These are phyloP conservation scores for Calonectria pauciramosa DNA, from an alignment of 2,329 filamentous ascomycete species.

Conservation along the genomic window DNA sequence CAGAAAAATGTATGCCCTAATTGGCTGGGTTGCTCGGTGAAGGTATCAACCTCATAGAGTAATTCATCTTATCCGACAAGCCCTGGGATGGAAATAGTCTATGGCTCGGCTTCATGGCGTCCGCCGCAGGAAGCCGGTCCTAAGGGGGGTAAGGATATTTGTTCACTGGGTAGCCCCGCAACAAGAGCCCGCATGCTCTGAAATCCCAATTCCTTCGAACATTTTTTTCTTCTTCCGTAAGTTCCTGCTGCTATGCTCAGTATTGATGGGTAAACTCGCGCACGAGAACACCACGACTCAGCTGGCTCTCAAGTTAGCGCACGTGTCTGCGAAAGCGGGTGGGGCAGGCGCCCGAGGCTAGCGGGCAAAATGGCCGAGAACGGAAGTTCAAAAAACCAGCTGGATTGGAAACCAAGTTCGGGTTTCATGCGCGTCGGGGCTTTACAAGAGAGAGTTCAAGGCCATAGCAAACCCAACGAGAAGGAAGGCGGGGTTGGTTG, in stretches of 20 bases:
- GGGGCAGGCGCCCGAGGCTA: constrained; percentile 10
- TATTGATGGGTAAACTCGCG: background rate
- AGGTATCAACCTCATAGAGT: background rate
- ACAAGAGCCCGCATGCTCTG: background rate
- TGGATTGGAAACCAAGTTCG: constrained; percentile 4
- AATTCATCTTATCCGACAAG: background rate
- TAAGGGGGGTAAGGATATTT: background rate
- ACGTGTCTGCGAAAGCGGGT: background rate
- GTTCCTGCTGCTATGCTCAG: background rate
- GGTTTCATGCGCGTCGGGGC: constrained; percentile 6
- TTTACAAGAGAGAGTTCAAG: background rate
- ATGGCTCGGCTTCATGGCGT: background rate
- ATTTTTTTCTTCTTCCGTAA: background rate
- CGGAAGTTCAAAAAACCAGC: constrained; percentile 17
- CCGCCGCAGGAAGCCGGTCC: background rate
- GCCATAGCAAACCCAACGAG: background rate
- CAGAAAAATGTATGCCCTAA: background rate
- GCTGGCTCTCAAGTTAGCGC: constrained; percentile 6
- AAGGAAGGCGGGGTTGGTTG: background rate
- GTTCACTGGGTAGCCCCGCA: background rate
- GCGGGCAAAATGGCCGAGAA: constrained; percentile 20
- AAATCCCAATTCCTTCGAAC: background rate
- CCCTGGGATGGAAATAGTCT: background rate
- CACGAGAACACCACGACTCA: background rate
- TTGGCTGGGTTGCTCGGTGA: constrained; percentile 1